Base-by-base conservation (phyloP, 176 grass and related monocot genomes). In the Aegilops sharonensis region DNA sequence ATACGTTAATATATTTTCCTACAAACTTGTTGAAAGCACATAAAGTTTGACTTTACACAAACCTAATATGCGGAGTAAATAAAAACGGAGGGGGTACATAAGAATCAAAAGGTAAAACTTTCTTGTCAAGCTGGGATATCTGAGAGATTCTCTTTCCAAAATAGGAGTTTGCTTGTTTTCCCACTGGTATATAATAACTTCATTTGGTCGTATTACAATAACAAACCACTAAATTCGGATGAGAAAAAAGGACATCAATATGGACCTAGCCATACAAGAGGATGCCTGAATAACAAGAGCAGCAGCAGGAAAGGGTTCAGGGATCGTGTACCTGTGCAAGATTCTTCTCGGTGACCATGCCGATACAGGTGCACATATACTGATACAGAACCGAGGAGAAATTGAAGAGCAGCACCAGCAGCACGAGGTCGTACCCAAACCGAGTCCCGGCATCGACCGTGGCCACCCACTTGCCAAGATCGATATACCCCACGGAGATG, bases 391-490 rank as follows among this genome's bases (percentile, higher is more conserved):
- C 87, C 29, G 95, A 91, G 3, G 81, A 72, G 31, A 93, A 91
- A 48, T 98, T 98, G 85, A 98, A 98, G 23, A 98, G 81, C 10
- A 98, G 73, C 23, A 93, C 85, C n/a, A 91, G 62, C 7, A 98
- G 72, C 65, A 98, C 83, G 72, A 98, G 87, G 85, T 98, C 95
- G 7, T 91, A 95, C 27, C 95, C 91, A 63, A 98, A 98, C 23
- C 84, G 85, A 64, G 80, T 79, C 11, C 95, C 93, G 15, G 88
- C 93, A 11, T 98, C 93, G 9, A 95, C 63, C 11, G 88, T 79
- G 17, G 82, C 89, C 45, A 93, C 56, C 93, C 91, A 95, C 88
- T 98, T 95, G 60, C 91, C 95, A 8, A 95, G 95, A 81, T 98
- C 95, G 67, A 98, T 87, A 61, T 95, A 98, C 9, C 86, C 87